Evolutionary conservation across 2,329 filamentous ascomycete genomes (phyloP), one percentile per base, ranked within the genome.

Genomic region (Plectosphaerella sp.): DNA sequence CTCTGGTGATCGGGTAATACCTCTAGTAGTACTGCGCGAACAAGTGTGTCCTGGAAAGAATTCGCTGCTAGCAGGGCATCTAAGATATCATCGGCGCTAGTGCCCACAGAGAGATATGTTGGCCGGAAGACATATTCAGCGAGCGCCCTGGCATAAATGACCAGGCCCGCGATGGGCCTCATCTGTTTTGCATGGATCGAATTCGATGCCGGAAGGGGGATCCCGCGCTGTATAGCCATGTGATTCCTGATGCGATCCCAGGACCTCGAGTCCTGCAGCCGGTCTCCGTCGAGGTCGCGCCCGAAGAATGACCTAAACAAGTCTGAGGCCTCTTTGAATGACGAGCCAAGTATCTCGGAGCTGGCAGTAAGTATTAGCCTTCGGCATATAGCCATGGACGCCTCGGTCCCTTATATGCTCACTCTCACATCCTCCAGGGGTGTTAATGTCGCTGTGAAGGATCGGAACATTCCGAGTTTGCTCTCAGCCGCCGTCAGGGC

Each of bases 1-100:
- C 35, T 50, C 49, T 50, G 24, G 12, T 46, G 49, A 9, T 50
- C 49, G 16, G n/a, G 42, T 20, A 39, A 46, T 39, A 50, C 42
- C 42, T 39, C 16, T 35, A 36, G 24, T 5, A 50, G 49, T 24
- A 50, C 20, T 14, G 49, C 28, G 20, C 43, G 18, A 50, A 50
- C 33, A 41, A 50, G 33, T 5, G 16, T 37, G 4, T 50, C 49
- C 20, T 50, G 18, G 16, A 15, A 46, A 11, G 35, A 18, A 20
- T 50, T 46, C 15, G 16, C 33, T 15, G 28, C 33, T 18, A n/a
- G 28, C 37, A 50, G 42, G 15, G 22, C 16, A n/a, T 24, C 3
- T 36, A 50, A 18, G 4, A 46, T n/a, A 16, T 36, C 25, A 16
- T 50, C 20, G 5, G 42, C 10, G 12, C 36, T 14, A 16, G 33